Base-by-base conservation (phyloP, 2,329 filamentous ascomycete species). In the Ophiosphaerella korrae region DNA sequence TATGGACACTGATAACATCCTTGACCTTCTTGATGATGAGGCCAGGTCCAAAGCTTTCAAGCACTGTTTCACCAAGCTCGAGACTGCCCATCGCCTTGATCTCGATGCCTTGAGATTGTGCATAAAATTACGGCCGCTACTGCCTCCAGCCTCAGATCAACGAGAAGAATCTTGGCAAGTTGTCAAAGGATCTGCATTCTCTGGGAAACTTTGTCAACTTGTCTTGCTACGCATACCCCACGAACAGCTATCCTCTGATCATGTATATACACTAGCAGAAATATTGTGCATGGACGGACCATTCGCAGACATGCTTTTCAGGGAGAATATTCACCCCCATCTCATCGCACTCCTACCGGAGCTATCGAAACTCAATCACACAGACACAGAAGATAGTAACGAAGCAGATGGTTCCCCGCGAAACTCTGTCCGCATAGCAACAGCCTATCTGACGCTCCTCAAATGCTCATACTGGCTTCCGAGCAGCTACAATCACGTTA, bases 401-500 rank as follows among this genome's bases (percentile, higher is more conserved):
- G 49, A 40, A 9, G 39, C 14, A 9, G 24, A 14, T 9, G 11
- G 18, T 8, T 32, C 50, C 32, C 31, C 42, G 29, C 51, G 57
- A 35, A 39, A 59, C 36, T 40, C 42, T 8, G 16, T 53, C 31
- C 48, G 40, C 36, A 51, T 35, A 18, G 50, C 50, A n/a, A 40
- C 45, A 24, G 52, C 57, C 1, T 67, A 65, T 46, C 44, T 71
- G 9, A 53, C 45, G 5, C 69, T 73, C 32, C 48, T 73, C 21
- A 68, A 67, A 46, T 62, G 60, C 50, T 72, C 65, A 3, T 71
- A 63, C 45, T 72, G 67, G 68, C 56, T 69, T 5, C 60, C 68
- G 2, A 32, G 44, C 2, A 44, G 51, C 7, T 47, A 48, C 23
- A 40, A 51, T 12, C 66, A 71, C 34, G 58, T 62, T 29, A 48